These are phyloP conservation scores for Talaromyces albobiverticillius DNA, from an alignment of 2,329 filamentous ascomycete genomes.

Conservation along the genomic window DNA sequence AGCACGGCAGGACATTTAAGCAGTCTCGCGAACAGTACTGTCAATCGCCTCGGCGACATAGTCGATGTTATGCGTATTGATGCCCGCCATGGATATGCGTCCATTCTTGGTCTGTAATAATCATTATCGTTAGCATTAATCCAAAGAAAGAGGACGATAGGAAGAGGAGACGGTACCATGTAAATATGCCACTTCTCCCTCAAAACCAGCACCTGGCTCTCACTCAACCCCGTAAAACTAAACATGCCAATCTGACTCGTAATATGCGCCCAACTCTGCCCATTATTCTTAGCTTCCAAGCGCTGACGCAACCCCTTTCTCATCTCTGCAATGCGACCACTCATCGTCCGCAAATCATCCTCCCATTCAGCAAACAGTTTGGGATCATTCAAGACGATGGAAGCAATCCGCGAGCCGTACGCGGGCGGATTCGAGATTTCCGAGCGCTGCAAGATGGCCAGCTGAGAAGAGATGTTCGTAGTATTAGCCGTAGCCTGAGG, in stretches of 20 bases:
- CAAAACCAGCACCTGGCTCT: slow-evolving; percentile 46
- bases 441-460: slow-evolving; percentile 90
- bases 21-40: slow-evolving; percentile 63
- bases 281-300: slow-evolving; percentile 76
- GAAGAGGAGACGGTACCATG: slow-evolving; percentile 34
- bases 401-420: slow-evolving; percentile 87
- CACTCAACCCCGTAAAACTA: slow-evolving; percentile 65
- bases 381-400: slow-evolving; percentile 77
- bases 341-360: slow-evolving; percentile 88
- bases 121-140: not conserved
- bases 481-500: slow-evolving; percentile 64
- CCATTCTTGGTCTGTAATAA: slow-evolving; percentile 82
- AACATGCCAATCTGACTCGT: slow-evolving; percentile 99
- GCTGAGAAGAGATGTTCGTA: slow-evolving; percentile 73
- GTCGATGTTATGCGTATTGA: slow-evolving; percentile 88
- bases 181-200: slow-evolving; percentile 51
- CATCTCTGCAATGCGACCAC: slow-evolving; percentile 92
- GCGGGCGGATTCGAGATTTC: slow-evolving; percentile 97
- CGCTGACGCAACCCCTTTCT: slow-evolving; percentile 71
- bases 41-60: slow-evolving; percentile 90
- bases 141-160: not conserved
- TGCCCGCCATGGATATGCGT: slow-evolving; percentile 95
- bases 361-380: slow-evolving; percentile 88
- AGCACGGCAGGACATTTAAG: no score
- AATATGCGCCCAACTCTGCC: slow-evolving; percentile 94